These are phyloP conservation scores for Fraxinus angustifolia DNA, from an alignment of 305 asterid species.

Conservation along the genomic window DNA sequence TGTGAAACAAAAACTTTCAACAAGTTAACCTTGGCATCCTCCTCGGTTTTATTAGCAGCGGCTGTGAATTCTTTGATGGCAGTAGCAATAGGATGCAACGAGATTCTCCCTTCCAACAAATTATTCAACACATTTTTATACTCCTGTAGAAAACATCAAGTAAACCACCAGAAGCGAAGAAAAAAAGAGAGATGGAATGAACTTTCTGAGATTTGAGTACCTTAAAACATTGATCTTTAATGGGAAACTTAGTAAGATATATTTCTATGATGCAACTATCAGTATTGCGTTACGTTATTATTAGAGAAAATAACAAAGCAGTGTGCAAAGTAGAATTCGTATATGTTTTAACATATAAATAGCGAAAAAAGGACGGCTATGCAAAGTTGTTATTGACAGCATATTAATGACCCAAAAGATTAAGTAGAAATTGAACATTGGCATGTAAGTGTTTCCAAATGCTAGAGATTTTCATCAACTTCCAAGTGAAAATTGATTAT, in stretches of 20 bases:
- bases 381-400: background rate
- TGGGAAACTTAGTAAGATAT: background rate
- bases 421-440: background rate
- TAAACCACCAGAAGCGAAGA: background rate
- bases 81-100: constrained; percentile 49
- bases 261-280: background rate
- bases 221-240: background rate
- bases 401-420: background rate
- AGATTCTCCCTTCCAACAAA: constrained; percentile 48
- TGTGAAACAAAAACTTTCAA: background rate
- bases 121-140: constrained; percentile 42
- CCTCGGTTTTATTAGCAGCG: constrained; percentile 49
- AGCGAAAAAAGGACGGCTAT: background rate
- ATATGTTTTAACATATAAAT: background rate
- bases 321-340: background rate
- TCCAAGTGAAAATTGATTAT: background rate
- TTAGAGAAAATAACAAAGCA: background rate
- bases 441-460: background rate
- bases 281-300: background rate
- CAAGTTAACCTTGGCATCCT: constrained; percentile 58
- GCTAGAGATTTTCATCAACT: background rate
- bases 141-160: constrained; percentile 36
- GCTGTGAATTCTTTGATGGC: constrained; percentile 59
- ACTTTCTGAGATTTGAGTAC: background rate
- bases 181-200: background rate